Evolutionary conservation across 306 rosid species (phyloP).

Genomic region (Biancaea sappan): DNA sequence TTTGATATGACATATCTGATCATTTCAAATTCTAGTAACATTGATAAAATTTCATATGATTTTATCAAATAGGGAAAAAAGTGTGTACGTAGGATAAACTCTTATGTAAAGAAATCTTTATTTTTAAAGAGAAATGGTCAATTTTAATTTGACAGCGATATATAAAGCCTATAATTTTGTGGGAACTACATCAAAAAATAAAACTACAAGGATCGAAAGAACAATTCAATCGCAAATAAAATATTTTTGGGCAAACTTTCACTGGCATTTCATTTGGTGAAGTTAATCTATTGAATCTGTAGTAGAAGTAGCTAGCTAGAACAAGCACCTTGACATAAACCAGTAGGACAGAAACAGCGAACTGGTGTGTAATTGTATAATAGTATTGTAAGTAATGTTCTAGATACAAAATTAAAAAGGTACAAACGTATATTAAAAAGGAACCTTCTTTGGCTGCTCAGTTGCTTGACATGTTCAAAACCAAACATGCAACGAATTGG

Average conservation of each 20-base stretch:
- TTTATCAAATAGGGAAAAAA: neutral
- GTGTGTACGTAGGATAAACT: neutral
- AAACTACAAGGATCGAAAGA: too few species aligned
- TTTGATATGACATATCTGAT: neutral
- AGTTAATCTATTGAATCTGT: neutral
- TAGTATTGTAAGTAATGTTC: too few species aligned
- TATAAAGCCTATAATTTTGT: too few species aligned
- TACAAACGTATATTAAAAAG: neutral
- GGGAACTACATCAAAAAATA: too few species aligned
- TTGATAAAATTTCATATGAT: neutral
- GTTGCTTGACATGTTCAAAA: neutral
- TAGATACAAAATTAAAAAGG: neutral
- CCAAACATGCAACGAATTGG: too few species aligned
- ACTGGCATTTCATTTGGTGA: neutral
- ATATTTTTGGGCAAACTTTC: too few species aligned
- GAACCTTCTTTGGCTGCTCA: neutral
- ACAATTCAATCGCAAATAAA: too few species aligned
- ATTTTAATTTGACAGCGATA: too few species aligned
- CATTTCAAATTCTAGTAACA: neutral
- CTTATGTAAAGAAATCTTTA: neutral
- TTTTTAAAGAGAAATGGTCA: neutral
- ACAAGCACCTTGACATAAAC: too few species aligned
- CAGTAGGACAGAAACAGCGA: too few species aligned
- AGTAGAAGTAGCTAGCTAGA: neutral
- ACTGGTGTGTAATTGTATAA: too few species aligned